These are phyloP conservation scores for Apodospora peruviana DNA, from an alignment of 495 filamentous ascomycete species.

Conservation along the genomic window DNA sequence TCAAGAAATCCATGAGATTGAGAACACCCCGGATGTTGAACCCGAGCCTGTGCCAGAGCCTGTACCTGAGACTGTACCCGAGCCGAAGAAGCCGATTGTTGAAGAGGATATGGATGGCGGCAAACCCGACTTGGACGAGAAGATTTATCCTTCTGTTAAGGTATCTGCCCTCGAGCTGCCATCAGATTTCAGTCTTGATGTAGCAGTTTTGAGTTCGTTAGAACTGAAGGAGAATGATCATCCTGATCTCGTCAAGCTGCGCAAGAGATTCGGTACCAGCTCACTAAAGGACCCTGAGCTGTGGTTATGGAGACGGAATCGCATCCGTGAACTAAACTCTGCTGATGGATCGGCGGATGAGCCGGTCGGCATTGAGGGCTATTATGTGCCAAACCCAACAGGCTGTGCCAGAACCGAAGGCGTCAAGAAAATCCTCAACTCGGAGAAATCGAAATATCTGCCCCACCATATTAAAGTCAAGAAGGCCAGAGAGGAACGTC, in stretches of 20 bases:
- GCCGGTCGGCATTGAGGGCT: conserved; percentile 65
- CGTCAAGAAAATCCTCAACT: conserved; percentile 86
- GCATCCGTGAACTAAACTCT: conserved; percentile 77
- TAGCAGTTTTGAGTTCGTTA: conserved; percentile 22
- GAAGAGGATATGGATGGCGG: conserved; percentile 7
- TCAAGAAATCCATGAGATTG: conserved; percentile 29
- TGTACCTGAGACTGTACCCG: conserved; percentile 8
- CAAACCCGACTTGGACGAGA: conserved; percentile 29
- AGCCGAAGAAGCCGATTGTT: conserved; percentile 18
- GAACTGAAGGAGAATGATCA: conserved; percentile 68
- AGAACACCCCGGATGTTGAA: conserved; percentile 17
- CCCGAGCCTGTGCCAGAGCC: conserved; percentile 2
- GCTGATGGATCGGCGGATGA: conserved; percentile 33
- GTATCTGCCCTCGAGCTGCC: conserved; percentile 24
- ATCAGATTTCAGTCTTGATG: conserved; percentile 27
- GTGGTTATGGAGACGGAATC: conserved; percentile 89
- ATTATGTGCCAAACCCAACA: conserved; percentile 80
- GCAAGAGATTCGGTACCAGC: conserved; percentile 61
- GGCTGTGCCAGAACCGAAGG: conserved; percentile 90
- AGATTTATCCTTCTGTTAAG: conserved; percentile 27
- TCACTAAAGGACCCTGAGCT: conserved; percentile 60
- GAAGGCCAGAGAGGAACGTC: conserved; percentile 78
- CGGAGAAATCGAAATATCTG: conserved; percentile 96
- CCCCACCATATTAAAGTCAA: conserved; percentile 96
- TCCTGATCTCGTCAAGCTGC: conserved; percentile 71